Base-by-base conservation (phyloP, 2,329 filamentous ascomycete species). In the Epichloe hybrida region DNA sequence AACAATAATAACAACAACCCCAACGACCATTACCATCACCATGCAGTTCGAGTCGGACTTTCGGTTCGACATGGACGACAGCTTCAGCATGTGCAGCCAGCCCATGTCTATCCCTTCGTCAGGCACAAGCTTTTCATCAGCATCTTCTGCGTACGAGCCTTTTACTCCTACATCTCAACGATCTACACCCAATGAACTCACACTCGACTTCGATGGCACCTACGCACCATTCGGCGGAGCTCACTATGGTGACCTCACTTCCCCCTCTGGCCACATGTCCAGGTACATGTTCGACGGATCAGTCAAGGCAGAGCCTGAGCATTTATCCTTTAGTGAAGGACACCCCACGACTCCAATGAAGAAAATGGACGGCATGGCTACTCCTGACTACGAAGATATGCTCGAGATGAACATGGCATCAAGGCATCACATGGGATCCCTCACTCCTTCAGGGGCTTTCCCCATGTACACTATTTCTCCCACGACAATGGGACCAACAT, bases 91-190 rank as follows among this genome's bases (percentile, higher is more conserved):
- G 54, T 65, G 63, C 58, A 64, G 59, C 48, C 66, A 67, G 55
- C 49, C 63, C 54, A 61, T 69, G 57, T 59, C 65, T 38, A 67
- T 64, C 51, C 61, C 66, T 15, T 66, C 65, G 21, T 59, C 64
- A 38, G 57, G 60, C 36, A 61, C 59, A 38, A 71, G 67, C 61
- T 71, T 69, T 56, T 70, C 68, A 6, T 68, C 68, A 8, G 62
- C 64, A 34, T 69, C 67, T 31, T 69, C 67, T 35, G 57, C 60
- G 48, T 72, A 70, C 63, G 70, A 70, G 40, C 64, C 69, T 27
- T 72, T 67, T 53, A 73, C 71, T 40, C 71, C 71, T 43, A 66
- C 63, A 34, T 72, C 72, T 51, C 64, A 69, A 59, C 66, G 70
- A 50, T 72, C 71, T 43, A 69, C 69, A 17, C 69, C 71, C 8